Evolutionary conservation across 2,329 filamentous ascomycete genomes (phyloP), one percentile per base, ranked within the genome.

Genomic region (Colletotrichum eleusines): DNA sequence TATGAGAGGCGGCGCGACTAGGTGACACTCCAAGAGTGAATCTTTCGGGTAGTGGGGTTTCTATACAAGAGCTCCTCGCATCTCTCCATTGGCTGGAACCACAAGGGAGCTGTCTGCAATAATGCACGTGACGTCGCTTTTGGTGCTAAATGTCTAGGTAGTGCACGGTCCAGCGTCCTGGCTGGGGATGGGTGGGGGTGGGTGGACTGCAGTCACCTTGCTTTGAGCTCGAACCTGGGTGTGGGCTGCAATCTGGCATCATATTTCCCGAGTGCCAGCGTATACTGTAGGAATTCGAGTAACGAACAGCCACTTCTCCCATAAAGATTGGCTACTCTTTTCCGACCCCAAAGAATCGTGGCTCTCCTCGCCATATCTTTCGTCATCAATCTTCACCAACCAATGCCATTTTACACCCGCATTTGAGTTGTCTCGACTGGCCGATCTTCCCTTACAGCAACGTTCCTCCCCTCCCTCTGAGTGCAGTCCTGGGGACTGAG

Each of bases 161-260:
- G 63, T 53, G 69, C 69, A 71, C 69, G 69, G 69, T 63, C 69
- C 69, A 38, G 11, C 51, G 23, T 40, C 12, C 33, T 57, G 33
- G 33, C 44, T 62, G 59, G 44, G n/a, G n/a, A n/a, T n/a, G n/a
- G 63, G 48, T 18, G 42, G 42, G 42, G 58, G 31, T 33, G n/a
- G n/a, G 42, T 69, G 66, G 55, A 57, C 53, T 51, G 38, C 35
- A 28, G 48, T 51, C 33, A 42, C 33, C 35, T 53, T 69, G 59
- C 57, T 64, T 58, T 63, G 46, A 68, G 58, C 66, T 66, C 31
- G 63, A 71, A 64, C 63, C 53, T 72, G 71, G 66, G 60, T 68
- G 71, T 72, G 70, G 72, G 72, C 57, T 73, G 71, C 72, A 73
- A 73, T 73, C 72, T 73, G 72, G 72, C 72, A 73, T 73, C 72